Base-by-base conservation (phyloP, 2,329 filamentous ascomycete species). In the Nannizzia gypsea region DNA sequence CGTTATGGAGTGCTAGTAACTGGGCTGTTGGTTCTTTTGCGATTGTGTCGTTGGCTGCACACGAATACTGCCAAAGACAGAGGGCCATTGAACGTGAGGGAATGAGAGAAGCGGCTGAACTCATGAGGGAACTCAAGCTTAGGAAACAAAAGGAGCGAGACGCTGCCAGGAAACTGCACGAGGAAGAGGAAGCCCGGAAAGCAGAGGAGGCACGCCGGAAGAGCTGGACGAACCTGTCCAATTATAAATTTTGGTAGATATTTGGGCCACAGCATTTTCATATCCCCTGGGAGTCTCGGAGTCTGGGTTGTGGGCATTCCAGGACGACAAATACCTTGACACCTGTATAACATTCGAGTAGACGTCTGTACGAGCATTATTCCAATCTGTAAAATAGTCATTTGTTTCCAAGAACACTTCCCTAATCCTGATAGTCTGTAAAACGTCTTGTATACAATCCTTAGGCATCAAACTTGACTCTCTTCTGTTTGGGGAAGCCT, bases 1-100 rank as follows among this genome's bases (percentile, higher is more conserved):
- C 80, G 17, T 74, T 90, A 62, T 81, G 80, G 60, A 83, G 81
- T 67, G 83, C 88, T 0, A 85, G 87, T 38, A 95, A 95, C 68
- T 95, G 89, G 88, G 90, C 90, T 0, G 90, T 93, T 4, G 88
- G 85, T 5, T 80, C 83, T 38, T 95, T 93, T 71, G 78, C 86
- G 24, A 70, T 87, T 20, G 82, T 81, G 5, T 85, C 87, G n/a
- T 77, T 87, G 54, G 80, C 81, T 31, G 86, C 86, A 57, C 93
- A 90, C 74, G 89, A 96, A 74, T 90, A 87, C 68, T 97, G 92
- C 75, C 85, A 90, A 68, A 85, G 85, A 65, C 81, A 82, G 63
- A 81, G 90, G 61, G 79, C 82, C 55, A 80, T 86, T 62, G 92
- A 97, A 74, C 83, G 86, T 67, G 83, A 85, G 63, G 87, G 89